Base-by-base conservation (phyloP, 2,329 filamentous ascomycete genomes). In the Trichoderma aggressivum region DNA sequence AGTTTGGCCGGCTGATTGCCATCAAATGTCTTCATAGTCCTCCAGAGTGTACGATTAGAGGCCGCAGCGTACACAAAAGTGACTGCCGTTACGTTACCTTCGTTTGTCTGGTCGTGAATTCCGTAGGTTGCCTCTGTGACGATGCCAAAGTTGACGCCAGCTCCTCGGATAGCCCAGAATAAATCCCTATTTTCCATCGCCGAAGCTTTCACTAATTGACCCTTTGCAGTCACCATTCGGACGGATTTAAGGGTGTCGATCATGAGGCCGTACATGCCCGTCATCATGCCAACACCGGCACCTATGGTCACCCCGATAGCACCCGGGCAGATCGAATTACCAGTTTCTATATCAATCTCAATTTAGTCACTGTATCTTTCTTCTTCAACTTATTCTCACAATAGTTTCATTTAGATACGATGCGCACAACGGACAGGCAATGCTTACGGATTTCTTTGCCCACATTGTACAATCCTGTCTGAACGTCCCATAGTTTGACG, bases 131-230 rank as follows among this genome's bases (percentile, higher is more conserved):
- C 56, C 10, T 26, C 24, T 11, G 56, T 75, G 60, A 86, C 80
- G 66, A 87, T 82, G 61, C 85, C 85, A 73, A 87, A 82, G 74
- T 86, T 86, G 12, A 82, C 83, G 2, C 84, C 85, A 3, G 85
- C 85, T 21, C 85, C 85, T 76, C 79, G 83, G 0, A 86, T 74
- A 18, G 82, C 84, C 84, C 84, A 87, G 73, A 85, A 79, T 0
- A 86, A 75, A 72, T 86, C 83, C 5, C 70, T 32, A 66, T 80
- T 72, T 4, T 28, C 26, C 50, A n/a, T 28, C 1, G 55, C 72
- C 5, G 56, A 60, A n/a, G 24, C 56, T 10, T n/a, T 34, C 18
- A 34, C 24, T 18, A 60, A 12, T 2, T 36, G 10, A 0, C 56
- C 56, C 6, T 60, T 21, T 11, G 56, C 56, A 21, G 10, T 36